A percentile compares a stretch with the other conserved stretches of the same genome.
These are phyloP conservation scores for Ascochyta koolunga DNA, from an alignment of 2,329 filamentous ascomycete genomes.

Conservation along the genomic window DNA sequence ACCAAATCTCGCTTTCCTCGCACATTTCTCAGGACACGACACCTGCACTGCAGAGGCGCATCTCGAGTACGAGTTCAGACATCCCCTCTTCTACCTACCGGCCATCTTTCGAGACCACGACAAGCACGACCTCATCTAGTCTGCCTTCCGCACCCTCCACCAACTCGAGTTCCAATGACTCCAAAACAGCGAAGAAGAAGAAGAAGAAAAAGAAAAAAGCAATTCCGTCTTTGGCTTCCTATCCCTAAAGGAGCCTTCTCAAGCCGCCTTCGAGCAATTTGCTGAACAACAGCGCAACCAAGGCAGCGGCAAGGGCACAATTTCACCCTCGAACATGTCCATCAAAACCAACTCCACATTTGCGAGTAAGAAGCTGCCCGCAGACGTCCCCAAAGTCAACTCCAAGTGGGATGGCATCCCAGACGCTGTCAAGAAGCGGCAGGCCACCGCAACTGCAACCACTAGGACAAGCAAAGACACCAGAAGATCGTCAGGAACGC, in stretches of 20 bases:
- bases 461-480: slow-evolving; percentile 20
- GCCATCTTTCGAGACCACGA: slow-evolving; percentile 26
- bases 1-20: slow-evolving; percentile 22
- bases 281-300: slow-evolving; percentile 53
- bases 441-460: slow-evolving; percentile 17
- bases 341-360: slow-evolving; percentile 26
- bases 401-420: slow-evolving; percentile 62
- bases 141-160: slow-evolving; percentile 40
- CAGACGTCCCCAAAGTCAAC: slow-evolving; percentile 59
- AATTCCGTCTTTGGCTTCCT: slow-evolving; percentile 54
- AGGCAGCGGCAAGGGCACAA: slow-evolving; percentile 32
- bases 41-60: slow-evolving; percentile 6
- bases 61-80: slow-evolving; percentile 11
- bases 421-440: slow-evolving; percentile 43
- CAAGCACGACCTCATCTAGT: slow-evolving; percentile 36
- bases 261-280: slow-evolving; percentile 54
- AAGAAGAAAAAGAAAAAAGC: slow-evolving; percentile 44
- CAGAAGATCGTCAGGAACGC: slow-evolving; percentile 23
- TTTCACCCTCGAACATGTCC: slow-evolving; percentile 18
- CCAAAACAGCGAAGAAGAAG: slow-evolving; percentile 40
- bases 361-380: slow-evolving; percentile 53
- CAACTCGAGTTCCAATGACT: slow-evolving; percentile 34
- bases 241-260: slow-evolving; percentile 57
- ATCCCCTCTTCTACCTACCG: slow-evolving; percentile 6
- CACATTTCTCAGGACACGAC: slow-evolving; percentile 11